Conservation (phyloP, 495 filamentous ascomycete genomes). For the Penicillium longicatenatum region DNA sequence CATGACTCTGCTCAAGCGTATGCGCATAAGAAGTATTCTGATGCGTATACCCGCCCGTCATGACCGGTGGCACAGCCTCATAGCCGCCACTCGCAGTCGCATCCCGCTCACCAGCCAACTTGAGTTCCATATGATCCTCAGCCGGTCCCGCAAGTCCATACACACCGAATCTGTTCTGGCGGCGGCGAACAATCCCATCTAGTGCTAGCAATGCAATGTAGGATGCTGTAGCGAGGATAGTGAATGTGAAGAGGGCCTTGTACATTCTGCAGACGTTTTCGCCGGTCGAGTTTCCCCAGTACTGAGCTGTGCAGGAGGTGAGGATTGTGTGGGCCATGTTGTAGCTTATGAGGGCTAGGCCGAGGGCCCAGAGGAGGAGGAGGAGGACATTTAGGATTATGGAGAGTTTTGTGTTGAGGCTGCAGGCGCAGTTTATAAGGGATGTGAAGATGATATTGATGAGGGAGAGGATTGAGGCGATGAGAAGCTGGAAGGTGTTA, state of each 20-base stretch:
- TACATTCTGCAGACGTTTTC: slow-evolving; percentile 64
- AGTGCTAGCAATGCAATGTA: slow-evolving; percentile 52
- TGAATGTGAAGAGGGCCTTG: slow-evolving; percentile 68
- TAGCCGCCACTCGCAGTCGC: slow-evolving; percentile 8
- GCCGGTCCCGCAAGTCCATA: slow-evolving; percentile 46
- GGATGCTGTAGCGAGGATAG: slow-evolving; percentile 48
- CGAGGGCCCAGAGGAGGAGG: slow-evolving; percentile 57
- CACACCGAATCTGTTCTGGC: slow-evolving; percentile 45
- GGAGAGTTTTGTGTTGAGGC: slow-evolving; percentile 59
- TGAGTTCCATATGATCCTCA: slow-evolving; percentile 34
- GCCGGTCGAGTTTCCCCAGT: slow-evolving; percentile 60
- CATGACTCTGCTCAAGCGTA: slow-evolving; percentile 24
- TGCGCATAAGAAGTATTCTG: slow-evolving; percentile 12
- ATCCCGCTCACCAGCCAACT: slow-evolving; percentile 32
- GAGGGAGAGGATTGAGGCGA: slow-evolving; percentile 57
- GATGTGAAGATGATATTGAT: slow-evolving; percentile 54
- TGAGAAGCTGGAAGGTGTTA: slow-evolving; percentile 48
- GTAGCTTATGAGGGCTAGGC: slow-evolving; percentile 58
- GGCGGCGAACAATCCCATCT: slow-evolving; percentile 50
- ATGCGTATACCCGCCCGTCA: slow-evolving; percentile 11
- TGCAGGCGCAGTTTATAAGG: slow-evolving; percentile 56
- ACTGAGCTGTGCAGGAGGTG: slow-evolving; percentile 53
- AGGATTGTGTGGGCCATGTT: slow-evolving; percentile 57
- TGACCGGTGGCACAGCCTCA: slow-evolving; percentile 10
- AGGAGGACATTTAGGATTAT: slow-evolving; percentile 53